Evolutionary conservation across 169 alveolate species (phyloP).

Genomic region (Eimeria maxima): DNA sequence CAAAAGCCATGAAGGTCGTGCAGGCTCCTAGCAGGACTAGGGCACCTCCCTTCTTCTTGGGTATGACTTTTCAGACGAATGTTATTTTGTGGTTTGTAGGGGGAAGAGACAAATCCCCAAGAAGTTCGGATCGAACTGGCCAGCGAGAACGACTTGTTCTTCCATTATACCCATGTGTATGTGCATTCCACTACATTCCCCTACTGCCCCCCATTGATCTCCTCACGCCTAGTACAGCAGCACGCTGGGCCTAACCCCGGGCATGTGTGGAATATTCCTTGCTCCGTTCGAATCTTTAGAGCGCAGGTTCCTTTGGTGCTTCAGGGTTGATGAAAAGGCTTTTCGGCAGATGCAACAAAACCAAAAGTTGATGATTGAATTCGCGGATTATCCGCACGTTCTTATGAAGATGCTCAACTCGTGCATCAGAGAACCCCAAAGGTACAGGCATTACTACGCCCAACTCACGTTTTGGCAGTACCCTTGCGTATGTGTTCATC

Average conservation of each 20-base stretch:
- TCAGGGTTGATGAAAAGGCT: slow-evolving; percentile 90
- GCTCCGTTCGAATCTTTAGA: not conserved
- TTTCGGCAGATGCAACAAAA: slow-evolving; percentile 93
- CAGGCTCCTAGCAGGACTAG: not conserved
- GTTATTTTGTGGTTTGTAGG: slow-evolving; percentile 84
- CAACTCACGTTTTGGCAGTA: not conserved
- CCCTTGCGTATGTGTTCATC: not conserved
- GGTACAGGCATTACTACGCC: slow-evolving; percentile 80
- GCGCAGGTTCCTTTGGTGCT: not conserved
- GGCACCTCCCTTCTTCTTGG: not conserved
- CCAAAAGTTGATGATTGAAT: slow-evolving; percentile 96
- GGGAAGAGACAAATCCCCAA: slow-evolving; percentile 91
- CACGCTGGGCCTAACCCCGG: not conserved
- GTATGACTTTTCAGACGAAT: too few species aligned
- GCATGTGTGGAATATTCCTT: not conserved
- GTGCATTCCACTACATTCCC: not conserved
- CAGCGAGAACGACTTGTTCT: slow-evolving; percentile 96
- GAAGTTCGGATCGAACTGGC: slow-evolving; percentile 94
- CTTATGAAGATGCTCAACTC: slow-evolving; percentile 95
- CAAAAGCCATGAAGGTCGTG: not conserved
- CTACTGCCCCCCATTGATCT: not conserved
- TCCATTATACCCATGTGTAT: slow-evolving; percentile 94
- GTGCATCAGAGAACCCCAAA: slow-evolving; percentile 96
- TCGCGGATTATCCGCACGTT: slow-evolving; percentile 93
- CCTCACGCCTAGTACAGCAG: not conserved